Evolutionary conservation across 257 asterid species (phyloP), one percentile per base, ranked within the genome.

Genomic region (Penstemon barbatus): DNA sequence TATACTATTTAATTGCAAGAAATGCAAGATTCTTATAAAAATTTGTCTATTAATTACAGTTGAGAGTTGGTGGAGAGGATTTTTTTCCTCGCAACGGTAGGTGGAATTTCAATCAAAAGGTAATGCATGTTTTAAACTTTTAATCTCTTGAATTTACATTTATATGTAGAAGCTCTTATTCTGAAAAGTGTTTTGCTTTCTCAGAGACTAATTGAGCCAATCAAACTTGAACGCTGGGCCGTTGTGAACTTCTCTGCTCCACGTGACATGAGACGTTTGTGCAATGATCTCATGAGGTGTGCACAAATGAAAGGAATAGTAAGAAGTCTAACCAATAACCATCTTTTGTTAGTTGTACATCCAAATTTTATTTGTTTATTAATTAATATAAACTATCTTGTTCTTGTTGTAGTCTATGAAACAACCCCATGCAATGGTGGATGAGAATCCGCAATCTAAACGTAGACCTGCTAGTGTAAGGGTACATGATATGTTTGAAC

Each of bases 41-140:
- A 25, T 2, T 1, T 25, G 33, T 25, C 33, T 25, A 25, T 25
- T 25, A 25, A 51, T 58, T 67, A 40, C 79, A 89, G 95, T 64
- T 89, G 77, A 82, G 46, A 70, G 85, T 81, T 3, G 97, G 97
- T 5, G 81, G 79, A 5, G 87, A 77, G 40, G 79, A 75, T 42
- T 71, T 84, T 49, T 39, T 72, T 42, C 91, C 93, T 2, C 77
- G 82, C 4, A 80, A 75, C 37, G 97, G 95, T 11, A 75, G 83
- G 13, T 89, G 97, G 97, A 89, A 89, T 68, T 85, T 89, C 67
- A 89, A 89, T 48, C 74, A 80, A 37, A 87, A 84, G 92, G 97
- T 87, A 25, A 79, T 51, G 42, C 11, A 52, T 67, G 51, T 63
- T 71, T 44, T 11, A 7, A 40, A 25, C 9, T 61, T 68, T 33